Evolutionary conservation across 768 basidiomycete species (phyloP), one percentile per base, ranked within the genome.

Genomic region (Rhizopogon roseolus): DNA sequence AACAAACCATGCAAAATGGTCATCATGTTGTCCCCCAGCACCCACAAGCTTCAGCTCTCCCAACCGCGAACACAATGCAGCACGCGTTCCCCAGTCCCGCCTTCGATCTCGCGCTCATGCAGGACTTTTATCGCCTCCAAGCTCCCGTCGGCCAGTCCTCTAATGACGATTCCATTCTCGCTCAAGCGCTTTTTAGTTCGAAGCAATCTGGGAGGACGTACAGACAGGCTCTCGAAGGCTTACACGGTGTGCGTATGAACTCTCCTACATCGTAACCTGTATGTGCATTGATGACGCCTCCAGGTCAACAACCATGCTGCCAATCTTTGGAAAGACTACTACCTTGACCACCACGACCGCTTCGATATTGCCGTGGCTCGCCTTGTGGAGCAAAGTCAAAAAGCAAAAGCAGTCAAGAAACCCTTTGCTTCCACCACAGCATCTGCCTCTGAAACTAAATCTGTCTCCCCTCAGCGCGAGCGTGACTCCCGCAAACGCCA

Each of bases 271-370:
- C 22, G 9, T 27, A 22, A 42, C 41, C 19, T 36, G 32, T 53
- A 29, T 22, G 27, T 13, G 57, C 34, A 54, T 40, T 44, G 1
- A 54, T 58, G 5, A 60, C 25, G 28, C 46, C 32, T 45, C 51
- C 34, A 77, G 76, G 66, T 73, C 44, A 76, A 79, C 41, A 72
- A 73, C 27, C 76, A 79, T 38, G 65, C 72, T 10, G 78, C 85
- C 37, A 82, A 76, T 64, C 68, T 86, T 22, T 90, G 88, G 88
- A 90, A 89, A 62, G 88, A 90, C 60, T 88, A 88, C 63, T 90
- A 86, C 59, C 75, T 90, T 14, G 86, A 88, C 53, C 77, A 89
- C 61, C 82, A 80, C 54, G 74, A 77, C 49, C 79, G 81, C 40
- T 70, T 90, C 36, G 82, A 88, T 69, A 19, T 66, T 49, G 64